phyloP scores from a whole-genome alignment of 2,329 filamentous ascomycete species.

The Botryosphaeria dothidea region DNA sequence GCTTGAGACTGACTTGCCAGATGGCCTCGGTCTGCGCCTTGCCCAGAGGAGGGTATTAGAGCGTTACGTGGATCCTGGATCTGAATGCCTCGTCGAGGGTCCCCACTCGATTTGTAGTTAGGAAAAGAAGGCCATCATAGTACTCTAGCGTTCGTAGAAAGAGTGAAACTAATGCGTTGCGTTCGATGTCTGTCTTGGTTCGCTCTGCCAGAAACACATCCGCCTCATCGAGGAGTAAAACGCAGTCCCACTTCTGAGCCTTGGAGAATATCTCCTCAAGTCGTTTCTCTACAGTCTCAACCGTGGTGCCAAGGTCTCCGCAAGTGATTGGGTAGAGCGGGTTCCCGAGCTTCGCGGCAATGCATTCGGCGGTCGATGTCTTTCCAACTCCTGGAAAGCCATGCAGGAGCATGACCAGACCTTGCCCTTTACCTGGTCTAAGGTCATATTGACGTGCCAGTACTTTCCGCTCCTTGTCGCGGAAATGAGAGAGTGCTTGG shows the following conservation, averaged over 20 bases:
- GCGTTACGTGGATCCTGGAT: constrained; percentile 21
- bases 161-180: constrained; percentile 78
- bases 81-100: constrained; percentile 20
- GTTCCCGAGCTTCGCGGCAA: background rate
- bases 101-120: constrained; percentile 21
- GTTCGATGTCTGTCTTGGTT: constrained; percentile 77
- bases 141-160: constrained; percentile 34
- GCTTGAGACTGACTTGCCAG: constrained; percentile 19
- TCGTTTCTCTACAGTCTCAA: constrained; percentile 12
- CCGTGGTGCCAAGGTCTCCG: constrained; percentile 21
- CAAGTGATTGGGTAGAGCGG: constrained; percentile 8
- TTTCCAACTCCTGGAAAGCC: constrained; percentile 12
- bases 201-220: constrained; percentile 68
- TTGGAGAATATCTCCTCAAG: constrained; percentile 20
- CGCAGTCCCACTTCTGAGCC: constrained; percentile 15
- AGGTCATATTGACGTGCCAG: constrained; percentile 26
- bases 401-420: constrained; percentile 3
- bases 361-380: background rate
- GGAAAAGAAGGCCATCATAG: constrained; percentile 36
- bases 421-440: background rate
- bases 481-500: constrained; percentile 24
- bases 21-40: constrained; percentile 4
- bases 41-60: constrained; percentile 19
- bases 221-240: constrained; percentile 30
- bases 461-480: constrained; percentile 29